phyloP scores from a whole-genome alignment of 2,329 filamentous ascomycete species.

The Zelopaecilomyces penicillatus region DNA sequence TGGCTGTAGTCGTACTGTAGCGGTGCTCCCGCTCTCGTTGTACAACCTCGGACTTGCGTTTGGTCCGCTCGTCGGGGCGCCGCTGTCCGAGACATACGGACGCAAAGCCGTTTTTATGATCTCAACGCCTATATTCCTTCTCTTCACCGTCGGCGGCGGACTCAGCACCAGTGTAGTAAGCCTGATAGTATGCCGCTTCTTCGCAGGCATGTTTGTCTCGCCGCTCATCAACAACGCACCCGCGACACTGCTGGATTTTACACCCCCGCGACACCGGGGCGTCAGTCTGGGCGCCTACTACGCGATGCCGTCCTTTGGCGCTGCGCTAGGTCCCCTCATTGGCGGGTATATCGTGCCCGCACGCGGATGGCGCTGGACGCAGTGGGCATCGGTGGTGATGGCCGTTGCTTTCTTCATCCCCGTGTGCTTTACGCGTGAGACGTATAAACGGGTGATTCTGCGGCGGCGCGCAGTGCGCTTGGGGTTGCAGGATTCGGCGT shows the following conservation, averaged over 20 bases:
- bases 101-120: slow-evolving; percentile 33
- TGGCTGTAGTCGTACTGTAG: slow-evolving; percentile 11
- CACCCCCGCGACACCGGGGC: slow-evolving; percentile 42
- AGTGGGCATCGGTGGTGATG: slow-evolving; percentile 29
- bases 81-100: slow-evolving; percentile 64
- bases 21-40: slow-evolving; percentile 18
- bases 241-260: slow-evolving; percentile 56
- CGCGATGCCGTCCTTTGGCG: slow-evolving; percentile 57
- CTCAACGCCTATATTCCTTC: slow-evolving; percentile 58
- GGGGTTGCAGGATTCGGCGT: slow-evolving; percentile 17
- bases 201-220: slow-evolving; percentile 54
- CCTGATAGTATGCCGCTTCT: slow-evolving; percentile 63
- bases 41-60: slow-evolving; percentile 21
- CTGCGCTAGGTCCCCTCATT: slow-evolving; percentile 54
- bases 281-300: slow-evolving; percentile 56
- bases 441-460: slow-evolving; percentile 52
- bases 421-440: slow-evolving; percentile 51
- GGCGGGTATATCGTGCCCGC: slow-evolving; percentile 58
- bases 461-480: slow-evolving; percentile 33
- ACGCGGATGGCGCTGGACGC: slow-evolving; percentile 57
- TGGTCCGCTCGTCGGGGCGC: slow-evolving; percentile 64
- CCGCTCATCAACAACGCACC: slow-evolving; percentile 55
- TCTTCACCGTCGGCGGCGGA: slow-evolving; percentile 64
- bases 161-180: slow-evolving; percentile 62
- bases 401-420: slow-evolving; percentile 44